These are phyloP conservation scores for Trichosporon inkin DNA, from an alignment of 1,284 basidiomycete genomes.

Conservation along the genomic window DNA sequence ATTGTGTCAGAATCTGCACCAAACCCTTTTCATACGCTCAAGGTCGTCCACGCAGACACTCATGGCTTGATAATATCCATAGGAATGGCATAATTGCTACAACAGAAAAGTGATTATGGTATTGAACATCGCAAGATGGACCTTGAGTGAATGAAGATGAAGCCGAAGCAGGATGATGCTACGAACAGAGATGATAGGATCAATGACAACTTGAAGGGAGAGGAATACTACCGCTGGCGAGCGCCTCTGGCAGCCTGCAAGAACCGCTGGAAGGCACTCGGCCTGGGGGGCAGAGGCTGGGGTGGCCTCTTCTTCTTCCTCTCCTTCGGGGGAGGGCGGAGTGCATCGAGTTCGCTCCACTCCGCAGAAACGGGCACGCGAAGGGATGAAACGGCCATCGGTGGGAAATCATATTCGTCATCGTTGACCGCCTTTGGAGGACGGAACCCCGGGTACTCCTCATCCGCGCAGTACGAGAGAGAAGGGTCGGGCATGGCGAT, in stretches of 20 bases:
- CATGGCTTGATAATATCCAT: background rate
- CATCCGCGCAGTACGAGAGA: background rate
- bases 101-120: constrained; percentile 5
- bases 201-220: background rate
- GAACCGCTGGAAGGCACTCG: background rate
- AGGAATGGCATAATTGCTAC: constrained; percentile 5
- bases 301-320: background rate
- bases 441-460: background rate
- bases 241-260: background rate
- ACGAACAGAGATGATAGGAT: background rate
- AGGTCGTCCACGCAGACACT: too few species aligned
- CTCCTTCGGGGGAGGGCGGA: constrained; percentile 14
- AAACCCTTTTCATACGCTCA: too few species aligned
- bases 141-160: background rate
- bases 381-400: constrained; percentile 8
- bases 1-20: too few species aligned
- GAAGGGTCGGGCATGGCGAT: constrained; percentile 23
- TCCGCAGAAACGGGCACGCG: background rate
- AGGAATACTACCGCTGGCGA: background rate
- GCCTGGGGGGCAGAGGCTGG: background rate
- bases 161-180: background rate
- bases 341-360: constrained; percentile 15
- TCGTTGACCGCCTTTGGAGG: background rate
- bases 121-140: background rate
- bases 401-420: constrained; percentile 13